phyloP scores from a whole-genome alignment of 805 yeast genomes.

The Candida schatavii region DNA sequence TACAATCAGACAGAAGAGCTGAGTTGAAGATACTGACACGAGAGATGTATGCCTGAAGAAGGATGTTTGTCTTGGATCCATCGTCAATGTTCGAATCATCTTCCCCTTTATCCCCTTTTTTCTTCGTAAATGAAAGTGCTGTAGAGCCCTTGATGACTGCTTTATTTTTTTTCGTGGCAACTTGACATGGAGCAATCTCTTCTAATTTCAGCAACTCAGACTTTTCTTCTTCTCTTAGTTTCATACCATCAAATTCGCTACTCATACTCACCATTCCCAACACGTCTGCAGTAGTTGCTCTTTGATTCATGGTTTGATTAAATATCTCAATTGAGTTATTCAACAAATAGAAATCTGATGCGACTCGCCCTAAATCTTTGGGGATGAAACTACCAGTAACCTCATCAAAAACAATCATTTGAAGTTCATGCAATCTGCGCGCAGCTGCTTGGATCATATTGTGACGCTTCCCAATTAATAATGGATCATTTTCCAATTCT shows the following conservation, averaged over 20 bases:
- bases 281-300: conserved; percentile 89
- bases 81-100: conserved; percentile 78
- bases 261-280: conserved; percentile 87
- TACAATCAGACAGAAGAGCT: conserved; percentile 79
- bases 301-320: conserved; percentile 77
- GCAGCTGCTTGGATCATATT: conserved; percentile 80
- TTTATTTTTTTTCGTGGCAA: conserved; percentile 38
- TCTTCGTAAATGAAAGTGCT: conserved; percentile 71
- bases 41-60: conserved; percentile 86
- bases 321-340: conserved; percentile 86
- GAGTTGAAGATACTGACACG: conserved; percentile 70
- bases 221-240: conserved; percentile 84
- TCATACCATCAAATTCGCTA: conserved; percentile 87
- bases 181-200: conserved; percentile 68
- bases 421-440: conserved; percentile 74
- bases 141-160: conserved; percentile 61
- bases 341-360: conserved; percentile 87
- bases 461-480: conserved; percentile 67
- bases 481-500: conserved; percentile 80
- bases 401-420: conserved; percentile 93
- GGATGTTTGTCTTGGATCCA: conserved; percentile 82
- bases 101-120: conserved; percentile 80
- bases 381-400: conserved; percentile 72
- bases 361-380: conserved; percentile 90
- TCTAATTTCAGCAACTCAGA: conserved; percentile 63